Conservation (phyloP, 108 stramenopile genomes). For the Fragilaria crotonensis region DNA sequence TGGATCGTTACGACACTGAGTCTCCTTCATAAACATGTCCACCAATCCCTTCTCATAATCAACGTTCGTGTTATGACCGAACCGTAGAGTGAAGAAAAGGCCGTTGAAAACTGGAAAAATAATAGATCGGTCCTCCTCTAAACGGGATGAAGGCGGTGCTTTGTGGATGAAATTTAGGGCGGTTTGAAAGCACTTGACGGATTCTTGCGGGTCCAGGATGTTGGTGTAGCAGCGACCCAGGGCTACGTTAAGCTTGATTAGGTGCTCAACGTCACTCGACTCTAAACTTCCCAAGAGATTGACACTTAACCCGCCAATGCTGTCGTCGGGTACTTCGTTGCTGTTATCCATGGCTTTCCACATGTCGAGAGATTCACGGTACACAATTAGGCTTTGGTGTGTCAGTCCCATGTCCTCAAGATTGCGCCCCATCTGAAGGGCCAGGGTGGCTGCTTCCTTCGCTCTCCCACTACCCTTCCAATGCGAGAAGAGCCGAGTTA, state of each 20-base stretch:
- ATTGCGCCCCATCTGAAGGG: constrained; percentile 41
- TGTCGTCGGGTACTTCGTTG: constrained; percentile 18
- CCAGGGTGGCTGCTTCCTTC: constrained; percentile 33
- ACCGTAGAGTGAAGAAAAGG: constrained; percentile 39
- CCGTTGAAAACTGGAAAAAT: constrained; percentile 58
- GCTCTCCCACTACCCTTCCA: constrained; percentile 42
- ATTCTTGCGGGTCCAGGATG: constrained; percentile 9
- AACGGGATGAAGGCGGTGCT: constrained; percentile 6
- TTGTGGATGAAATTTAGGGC: constrained; percentile 9
- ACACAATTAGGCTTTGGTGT: constrained; percentile 37
- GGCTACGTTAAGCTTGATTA: constrained; percentile 4
- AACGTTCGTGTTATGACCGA: constrained; percentile 31
- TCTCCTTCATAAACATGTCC: constrained; percentile 41
- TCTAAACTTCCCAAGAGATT: not conserved
- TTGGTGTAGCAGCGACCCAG: constrained; percentile 2
- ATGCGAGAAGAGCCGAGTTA: constrained; percentile 42
- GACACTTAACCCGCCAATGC: constrained; percentile 16
- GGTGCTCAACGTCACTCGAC: constrained; percentile 4
- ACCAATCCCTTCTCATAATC: constrained; percentile 39
- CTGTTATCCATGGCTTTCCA: constrained; percentile 26
- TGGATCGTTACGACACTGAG: constrained; percentile 42
- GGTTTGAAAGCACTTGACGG: constrained; percentile 7
- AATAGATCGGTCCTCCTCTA: constrained; percentile 40
- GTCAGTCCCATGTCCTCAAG: constrained; percentile 49
- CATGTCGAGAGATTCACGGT: constrained; percentile 41